Percentiles rank a stretch among this genome's conserved stretches.
Evolutionary conservation across 805 yeast species (phyloP).

Genomic region (Maudiozyma saulgeensis): DNA sequence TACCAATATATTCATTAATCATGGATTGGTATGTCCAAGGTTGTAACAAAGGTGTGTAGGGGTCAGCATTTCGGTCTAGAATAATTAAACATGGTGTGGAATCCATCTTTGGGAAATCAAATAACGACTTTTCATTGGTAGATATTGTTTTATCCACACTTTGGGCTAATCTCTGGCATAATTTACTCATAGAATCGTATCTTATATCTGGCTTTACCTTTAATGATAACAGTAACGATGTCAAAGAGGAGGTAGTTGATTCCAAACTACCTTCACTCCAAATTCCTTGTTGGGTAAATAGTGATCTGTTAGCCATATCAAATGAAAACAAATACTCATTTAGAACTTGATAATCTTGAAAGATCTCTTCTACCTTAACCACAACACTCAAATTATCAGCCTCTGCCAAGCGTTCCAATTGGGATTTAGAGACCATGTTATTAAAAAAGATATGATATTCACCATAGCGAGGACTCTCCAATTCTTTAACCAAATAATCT

Average conservation of each 20-base stretch:
- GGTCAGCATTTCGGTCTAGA: slow-evolving; percentile 80
- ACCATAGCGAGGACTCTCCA: slow-evolving; percentile 69
- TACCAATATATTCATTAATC: slow-evolving; percentile 88
- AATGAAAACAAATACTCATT: slow-evolving; percentile 57
- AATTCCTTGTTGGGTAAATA: slow-evolving; percentile 20
- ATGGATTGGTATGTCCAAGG: slow-evolving; percentile 99
- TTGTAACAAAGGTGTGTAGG: slow-evolving; percentile 79
- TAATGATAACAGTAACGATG: slow-evolving; percentile 43
- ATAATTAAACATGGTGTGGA: slow-evolving; percentile 65
- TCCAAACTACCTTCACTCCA: slow-evolving; percentile 23
- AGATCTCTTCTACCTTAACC: slow-evolving; percentile 66
- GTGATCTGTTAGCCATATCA: slow-evolving; percentile 19
- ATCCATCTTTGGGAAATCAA: slow-evolving; percentile 58
- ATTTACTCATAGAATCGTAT: slow-evolving; percentile 59
- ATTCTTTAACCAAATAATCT: slow-evolving; percentile 50
- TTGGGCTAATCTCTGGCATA: slow-evolving; percentile 59
- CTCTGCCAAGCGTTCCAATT: slow-evolving; percentile 81
- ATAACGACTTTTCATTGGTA: slow-evolving; percentile 46
- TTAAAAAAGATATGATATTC: slow-evolving; percentile 71
- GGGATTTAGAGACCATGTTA: slow-evolving; percentile 63
- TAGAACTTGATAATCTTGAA: slow-evolving; percentile 71
- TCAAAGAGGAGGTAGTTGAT: slow-evolving; percentile 16
- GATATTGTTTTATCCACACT: slow-evolving; percentile 51
- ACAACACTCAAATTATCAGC: slow-evolving; percentile 81
- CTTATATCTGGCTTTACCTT: slow-evolving; percentile 68